Evolutionary conservation across 108 stramenopile genomes (phyloP), one percentile per base, ranked within the genome.

Genomic region (Nitzschia inconspicua): DNA sequence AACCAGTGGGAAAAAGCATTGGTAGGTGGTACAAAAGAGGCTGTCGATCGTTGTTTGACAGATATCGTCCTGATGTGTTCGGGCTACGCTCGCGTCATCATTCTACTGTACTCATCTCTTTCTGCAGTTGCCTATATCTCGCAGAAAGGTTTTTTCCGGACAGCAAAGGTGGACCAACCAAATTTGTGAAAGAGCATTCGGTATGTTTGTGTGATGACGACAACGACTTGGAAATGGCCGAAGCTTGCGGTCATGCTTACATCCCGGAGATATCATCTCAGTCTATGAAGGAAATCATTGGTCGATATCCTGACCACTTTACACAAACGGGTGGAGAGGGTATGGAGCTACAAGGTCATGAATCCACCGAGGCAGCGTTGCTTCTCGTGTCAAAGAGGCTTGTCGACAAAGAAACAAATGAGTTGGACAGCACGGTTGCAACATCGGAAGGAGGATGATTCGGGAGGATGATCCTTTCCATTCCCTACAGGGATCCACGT

Each of bases 161-260:
- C 1, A 27, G 37, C 4, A 16, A 16, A 13, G 18, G 13, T 14
- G 11, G 10, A 11, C 7, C 64, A 31, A 16, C 56, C 14, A 52
- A 53, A 24, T 54, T 64, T n/a, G 32, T 86, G 34, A 44, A 52
- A 16, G 56, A 41, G 1, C 68, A 66, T 46, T 65, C 78, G 0
- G 61, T 79, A n/a, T 92, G 86, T 42, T 32, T 92, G 2, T 92
- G 91, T 57, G 91, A 92, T 57, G 91, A 92, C 57, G 91, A 92
- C 67, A 92, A 92, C 66, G 91, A 92, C 60, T 31, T 88, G 19
- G 91, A 92, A 75, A 85, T 92, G 91, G 91, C 91, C 7, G 29
- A 70, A 50, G 82, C 87, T 23, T 88, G 86, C 59, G 51, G 64
- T 16, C 67, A 72, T 26, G 91, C 86, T 7, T 88, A 69, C 57